Evolutionary conservation across 345 rosid species (phyloP).

Genomic region (Rhodamnia rubescens): DNA sequence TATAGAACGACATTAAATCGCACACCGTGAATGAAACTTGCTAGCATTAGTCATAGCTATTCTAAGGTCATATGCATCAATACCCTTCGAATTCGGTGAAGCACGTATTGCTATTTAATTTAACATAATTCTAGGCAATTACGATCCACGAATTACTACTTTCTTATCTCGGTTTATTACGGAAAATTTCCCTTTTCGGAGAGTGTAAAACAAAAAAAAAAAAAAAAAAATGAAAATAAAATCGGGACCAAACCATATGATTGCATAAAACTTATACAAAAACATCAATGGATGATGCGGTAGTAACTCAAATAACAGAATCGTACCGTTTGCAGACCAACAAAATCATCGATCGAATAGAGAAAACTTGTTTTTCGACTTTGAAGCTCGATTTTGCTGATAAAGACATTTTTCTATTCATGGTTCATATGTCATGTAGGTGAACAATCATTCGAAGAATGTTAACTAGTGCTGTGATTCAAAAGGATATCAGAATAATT

Average conservation of each 20-base stretch:
- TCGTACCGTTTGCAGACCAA: accelerated
- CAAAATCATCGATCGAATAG: background rate
- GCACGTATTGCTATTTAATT: background rate
- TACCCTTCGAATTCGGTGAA: background rate
- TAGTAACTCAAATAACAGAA: background rate
- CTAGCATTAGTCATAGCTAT: background rate
- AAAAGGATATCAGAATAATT: background rate
- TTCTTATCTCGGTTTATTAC: background rate
- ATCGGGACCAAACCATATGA: too few species aligned
- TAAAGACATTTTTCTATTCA: background rate
- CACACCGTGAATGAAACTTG: background rate
- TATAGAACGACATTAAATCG: background rate
- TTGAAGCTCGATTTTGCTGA: background rate
- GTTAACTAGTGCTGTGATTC: background rate
- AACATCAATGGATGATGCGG: background rate
- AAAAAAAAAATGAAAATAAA: too few species aligned
- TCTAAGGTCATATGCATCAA: background rate
- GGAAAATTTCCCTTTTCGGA: background rate
- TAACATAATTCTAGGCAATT: background rate
- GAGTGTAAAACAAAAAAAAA: too few species aligned
- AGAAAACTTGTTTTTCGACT: background rate
- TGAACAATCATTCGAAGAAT: accelerated
- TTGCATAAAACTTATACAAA: background rate
- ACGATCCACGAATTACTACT: accelerated
- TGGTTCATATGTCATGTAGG: background rate